Evolutionary conservation across 2,329 filamentous ascomycete species (phyloP), one percentile per base, ranked within the genome.

Genomic region (Xylaria sp.): DNA sequence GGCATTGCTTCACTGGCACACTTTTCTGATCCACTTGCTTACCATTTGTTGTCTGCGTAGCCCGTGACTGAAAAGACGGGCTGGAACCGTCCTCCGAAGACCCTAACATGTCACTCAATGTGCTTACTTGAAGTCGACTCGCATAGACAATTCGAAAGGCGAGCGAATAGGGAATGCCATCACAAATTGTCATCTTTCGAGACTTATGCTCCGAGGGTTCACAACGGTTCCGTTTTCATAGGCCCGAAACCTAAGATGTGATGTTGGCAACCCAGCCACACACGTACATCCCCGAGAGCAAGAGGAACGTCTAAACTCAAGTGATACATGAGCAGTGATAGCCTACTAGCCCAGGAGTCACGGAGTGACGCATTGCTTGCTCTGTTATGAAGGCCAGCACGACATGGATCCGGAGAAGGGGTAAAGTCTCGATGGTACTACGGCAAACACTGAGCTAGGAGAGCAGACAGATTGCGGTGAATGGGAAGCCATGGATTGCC

Each of bases 91-190:
- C 43, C 54, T 54, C 58, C n/a, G 49, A 52, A 54, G 40, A 37
- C 44, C 46, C 47, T 58, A 51, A 55, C 44, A 52, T 43, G 38
- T 38, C 35, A 47, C 51, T 62, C 47, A 56, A 55, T 17, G 27
- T 54, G 58, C 38, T 54, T 53, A 38, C 47, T 54, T 33, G 29
- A 54, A 47, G 38, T n/a, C 60, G 25, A 46, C 46, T 63, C 53
- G 52, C 48, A 58, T 62, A 44, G 51, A 25, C 54, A 38, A 58
- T 48, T 55, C 51, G 46, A n/a, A 53, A 17, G 44, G 37, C 51
- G 51, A 43, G 27, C 62, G 54, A 64, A 65, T 63, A 56, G 38
- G 52, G 49, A 27, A 47, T 54, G 55, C 38, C n/a, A 49, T 60
- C 56, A 46, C 55, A 57, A 47, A 59, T 60, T 60, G 53, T 31